Base-by-base conservation (phyloP, 2,329 filamentous ascomycete genomes). In the Paecilomyces sp. region DNA sequence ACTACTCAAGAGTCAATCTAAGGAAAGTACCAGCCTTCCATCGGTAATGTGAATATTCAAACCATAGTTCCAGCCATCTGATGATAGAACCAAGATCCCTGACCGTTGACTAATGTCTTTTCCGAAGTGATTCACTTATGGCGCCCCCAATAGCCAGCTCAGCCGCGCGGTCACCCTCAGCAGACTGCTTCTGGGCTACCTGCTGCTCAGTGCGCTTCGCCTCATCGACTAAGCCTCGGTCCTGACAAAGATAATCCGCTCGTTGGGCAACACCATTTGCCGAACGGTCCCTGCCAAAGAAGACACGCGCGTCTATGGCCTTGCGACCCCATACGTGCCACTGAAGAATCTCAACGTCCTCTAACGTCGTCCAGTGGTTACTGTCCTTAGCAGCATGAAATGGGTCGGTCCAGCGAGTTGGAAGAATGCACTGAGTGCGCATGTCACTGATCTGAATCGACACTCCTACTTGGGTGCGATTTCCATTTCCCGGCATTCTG, bases 311-410 rank as follows among this genome's bases (percentile, higher is more conserved):
- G 50, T 66, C 63, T 31, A 66, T 58, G 30, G 34, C 52, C n/a
- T 47, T 25, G 11, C 62, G 52, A 9, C 57, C 60, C 34, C 59
- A 61, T 15, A 64, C 57, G 31, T 64, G 57, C 63, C 63, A 66
- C 52, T 58, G 58, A 13, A 66, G 53, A 30, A 65, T 63, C 53
- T 66, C 64, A 8, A 57, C 51, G 30, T 66, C 63, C 54, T 66
- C 64, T 31, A 59, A 57, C 15, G 64, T 51, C 6, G 58, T 63
- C 59, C 61, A 66, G 13, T 58, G 36, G n/a, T 15, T 52, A 18
- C 56, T 24, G 30, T 62, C 24, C 8, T 41, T 18, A 55, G 34
- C 57, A 18, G 41, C 33, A 24, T 55, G n/a, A 30, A 47, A 33
- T 22, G 12, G n/a, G n/a, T n/a, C 13, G 56, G 60, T 57, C 64